Percentiles rank a stretch among this genome's conserved stretches.
Evolutionary conservation across 2,329 filamentous ascomycete species (phyloP).

Genomic region (Cytospora piceae): DNA sequence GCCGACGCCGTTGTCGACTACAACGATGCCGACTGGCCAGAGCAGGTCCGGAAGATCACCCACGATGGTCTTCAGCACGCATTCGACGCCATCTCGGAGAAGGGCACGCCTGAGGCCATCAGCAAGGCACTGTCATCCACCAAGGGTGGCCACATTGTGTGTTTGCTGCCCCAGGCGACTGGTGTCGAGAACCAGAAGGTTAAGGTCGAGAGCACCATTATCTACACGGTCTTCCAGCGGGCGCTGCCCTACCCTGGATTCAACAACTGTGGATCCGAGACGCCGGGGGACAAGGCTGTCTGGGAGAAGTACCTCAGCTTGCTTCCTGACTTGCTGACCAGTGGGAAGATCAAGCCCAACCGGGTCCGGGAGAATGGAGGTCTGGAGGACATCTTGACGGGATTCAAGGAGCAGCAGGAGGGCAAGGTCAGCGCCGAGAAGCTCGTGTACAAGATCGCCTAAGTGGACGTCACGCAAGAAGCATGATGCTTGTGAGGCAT

Average conservation of each 20-base stretch:
- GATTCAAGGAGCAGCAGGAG: slow-evolving; percentile 37
- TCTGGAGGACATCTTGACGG: slow-evolving; percentile 36
- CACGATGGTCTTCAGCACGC: slow-evolving; percentile 53
- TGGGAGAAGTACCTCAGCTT: slow-evolving; percentile 40
- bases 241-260: slow-evolving; percentile 34
- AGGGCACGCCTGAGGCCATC: slow-evolving; percentile 33
- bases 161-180: slow-evolving; percentile 31
- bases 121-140: slow-evolving; percentile 37
- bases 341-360: slow-evolving; percentile 39
- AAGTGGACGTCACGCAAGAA: not conserved
- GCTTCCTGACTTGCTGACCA: slow-evolving; percentile 36
- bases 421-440: slow-evolving; percentile 41
- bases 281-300: slow-evolving; percentile 38
- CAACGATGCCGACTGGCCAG: slow-evolving; percentile 34
- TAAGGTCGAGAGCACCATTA: slow-evolving; percentile 39
- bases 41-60: slow-evolving; percentile 65
- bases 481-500: no score
- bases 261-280: slow-evolving; percentile 36
- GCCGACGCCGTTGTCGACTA: slow-evolving; percentile 31
- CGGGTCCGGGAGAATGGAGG: slow-evolving; percentile 36
- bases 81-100: slow-evolving; percentile 38
- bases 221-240: slow-evolving; percentile 39
- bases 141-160: slow-evolving; percentile 36
- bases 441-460: slow-evolving; percentile 39
- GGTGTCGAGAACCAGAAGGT: slow-evolving; percentile 35